Evolutionary conservation across 2,329 filamentous ascomycete species (phyloP), one percentile per base, ranked within the genome.

Genomic region (Drechslerella stenobrocha): DNA sequence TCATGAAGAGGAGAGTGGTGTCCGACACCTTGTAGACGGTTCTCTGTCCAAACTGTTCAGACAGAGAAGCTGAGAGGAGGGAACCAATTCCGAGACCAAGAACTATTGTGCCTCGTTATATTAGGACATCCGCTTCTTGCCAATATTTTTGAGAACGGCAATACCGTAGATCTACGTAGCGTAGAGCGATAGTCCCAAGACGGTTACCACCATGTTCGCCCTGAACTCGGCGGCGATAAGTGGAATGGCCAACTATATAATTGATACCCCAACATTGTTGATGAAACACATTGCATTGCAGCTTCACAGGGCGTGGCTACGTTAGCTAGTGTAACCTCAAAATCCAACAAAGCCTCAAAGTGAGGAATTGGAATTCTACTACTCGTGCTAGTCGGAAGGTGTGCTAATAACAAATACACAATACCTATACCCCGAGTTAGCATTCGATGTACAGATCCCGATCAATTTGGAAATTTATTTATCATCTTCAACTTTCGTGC

Each of bases 51-150:
- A 52, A 45, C 8, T 52, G 37, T n/a, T 60, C 57, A 2, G 57
- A 60, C 1, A 60, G 15, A 13, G 57, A 47, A 23, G 37, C 48
- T 7, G 47, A 52, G 3, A 60, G 44, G 3, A 60, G 20, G 3
- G 57, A 37, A 32, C 57, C 57, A n/a, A 60, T 34, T 26, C 57
- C 57, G 9, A 60, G 23, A 22, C 57, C 57, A 13, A 60, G 47
- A 28, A 60, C 57, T 60, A 26, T 3, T 7, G 9, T 8, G 13
- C 37, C 22, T 42, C 4, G 15, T 18, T 24, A 7, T 13, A 18
- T 6, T 8, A 28, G 8, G 11, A 46, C 26, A 48, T 23, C 23
- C 24, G 9, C 20, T 6, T 11, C n/a, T 34, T 45, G 8, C 4
- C 11, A 46, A 46, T 23, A 34, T 40, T 7, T n/a, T n/a, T n/a